A percentile compares a stretch with the other conserved stretches of the same genome.
These are phyloP conservation scores for Rubroboletus pulcherrimus DNA, from an alignment of 768 basidiomycete species.

Conservation along the genomic window DNA sequence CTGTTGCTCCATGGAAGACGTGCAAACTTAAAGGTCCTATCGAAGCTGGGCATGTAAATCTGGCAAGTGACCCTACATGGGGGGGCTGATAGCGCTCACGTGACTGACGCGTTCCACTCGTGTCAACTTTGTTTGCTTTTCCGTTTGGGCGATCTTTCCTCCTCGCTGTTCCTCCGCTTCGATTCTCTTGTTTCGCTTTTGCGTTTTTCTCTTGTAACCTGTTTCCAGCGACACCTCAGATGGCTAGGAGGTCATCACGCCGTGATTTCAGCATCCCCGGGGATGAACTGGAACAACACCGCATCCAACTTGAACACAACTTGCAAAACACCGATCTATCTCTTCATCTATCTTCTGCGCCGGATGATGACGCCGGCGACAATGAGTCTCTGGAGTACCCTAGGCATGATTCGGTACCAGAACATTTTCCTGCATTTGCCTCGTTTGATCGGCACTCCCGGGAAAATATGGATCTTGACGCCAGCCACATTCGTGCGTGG, in stretches of 20 bases:
- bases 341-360: slow-evolving; percentile 60
- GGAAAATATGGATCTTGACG: slow-evolving; percentile 55
- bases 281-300: slow-evolving; percentile 71
- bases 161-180: slow-evolving; percentile 7
- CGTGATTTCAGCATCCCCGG: slow-evolving; percentile 57
- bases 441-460: slow-evolving; percentile 59
- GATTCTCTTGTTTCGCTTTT: slow-evolving; percentile 11
- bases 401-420: slow-evolving; percentile 60
- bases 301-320: slow-evolving; percentile 76
- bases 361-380: slow-evolving; percentile 39
- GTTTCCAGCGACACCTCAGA: slow-evolving; percentile 17
- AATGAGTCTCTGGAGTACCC: slow-evolving; percentile 64
- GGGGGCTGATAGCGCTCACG: slow-evolving; percentile 22
- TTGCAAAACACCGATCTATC: slow-evolving; percentile 71
- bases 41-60: not conserved
- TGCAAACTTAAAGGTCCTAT: not conserved
- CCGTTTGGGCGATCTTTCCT: not conserved
- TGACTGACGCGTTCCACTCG: slow-evolving; percentile 26
- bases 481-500: slow-evolving; percentile 51
- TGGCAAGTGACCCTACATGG: slow-evolving; percentile 13
- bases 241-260: slow-evolving; percentile 25
- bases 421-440: slow-evolving; percentile 51
- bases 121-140: slow-evolving; percentile 21
- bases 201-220: slow-evolving; percentile 12
- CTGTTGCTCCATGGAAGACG: slow-evolving; percentile 57